phyloP scores from a whole-genome alignment of 192 early-diverging fungal species.

The Linderina pennispora region DNA sequence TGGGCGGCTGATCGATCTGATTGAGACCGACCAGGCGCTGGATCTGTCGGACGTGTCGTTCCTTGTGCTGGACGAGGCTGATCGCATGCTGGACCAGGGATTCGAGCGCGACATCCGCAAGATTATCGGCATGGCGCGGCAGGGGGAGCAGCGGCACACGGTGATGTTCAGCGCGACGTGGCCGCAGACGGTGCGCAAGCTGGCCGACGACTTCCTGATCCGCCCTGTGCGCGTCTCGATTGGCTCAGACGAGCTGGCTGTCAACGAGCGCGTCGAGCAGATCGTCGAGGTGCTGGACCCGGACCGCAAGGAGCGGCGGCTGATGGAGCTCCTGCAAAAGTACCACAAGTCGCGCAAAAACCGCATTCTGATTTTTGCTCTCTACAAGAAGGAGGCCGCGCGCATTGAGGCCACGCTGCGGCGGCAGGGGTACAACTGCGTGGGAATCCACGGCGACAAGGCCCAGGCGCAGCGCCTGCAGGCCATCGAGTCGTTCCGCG shows the following conservation, averaged over 20 bases:
- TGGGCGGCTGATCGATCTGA: slow-evolving; percentile 88
- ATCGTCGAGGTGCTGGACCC: slow-evolving; percentile 86
- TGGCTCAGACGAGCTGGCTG: slow-evolving; percentile 81
- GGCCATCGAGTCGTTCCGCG: slow-evolving; percentile 76
- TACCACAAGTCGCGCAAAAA: slow-evolving; percentile 85
- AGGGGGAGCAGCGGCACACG: slow-evolving; percentile 73
- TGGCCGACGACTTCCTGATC: slow-evolving; percentile 75
- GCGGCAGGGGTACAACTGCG: slow-evolving; percentile 72
- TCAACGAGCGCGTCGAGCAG: slow-evolving; percentile 80
- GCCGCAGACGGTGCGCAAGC: slow-evolving; percentile 83
- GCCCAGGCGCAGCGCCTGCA: slow-evolving; percentile 73
- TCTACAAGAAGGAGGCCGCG: slow-evolving; percentile 95
- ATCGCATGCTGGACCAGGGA: slow-evolving; percentile 95
- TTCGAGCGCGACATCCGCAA: slow-evolving; percentile 87
- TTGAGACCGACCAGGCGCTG: slow-evolving; percentile 68
- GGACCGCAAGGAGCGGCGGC: slow-evolving; percentile 63
- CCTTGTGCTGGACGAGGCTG: slow-evolving; percentile 94
- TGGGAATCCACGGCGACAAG: slow-evolving; percentile 90
- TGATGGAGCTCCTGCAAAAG: slow-evolving; percentile 70
- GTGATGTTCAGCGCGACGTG: slow-evolving; percentile 97
- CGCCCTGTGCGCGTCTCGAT: slow-evolving; percentile 79
- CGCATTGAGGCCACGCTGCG: slow-evolving; percentile 69
- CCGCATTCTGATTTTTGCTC: slow-evolving; percentile 87
- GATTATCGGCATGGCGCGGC: slow-evolving; percentile 70
- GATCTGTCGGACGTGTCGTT: slow-evolving; percentile 78